Base-by-base conservation (phyloP, 306 rosid genomes). In the Abrus pulchellus region DNA sequence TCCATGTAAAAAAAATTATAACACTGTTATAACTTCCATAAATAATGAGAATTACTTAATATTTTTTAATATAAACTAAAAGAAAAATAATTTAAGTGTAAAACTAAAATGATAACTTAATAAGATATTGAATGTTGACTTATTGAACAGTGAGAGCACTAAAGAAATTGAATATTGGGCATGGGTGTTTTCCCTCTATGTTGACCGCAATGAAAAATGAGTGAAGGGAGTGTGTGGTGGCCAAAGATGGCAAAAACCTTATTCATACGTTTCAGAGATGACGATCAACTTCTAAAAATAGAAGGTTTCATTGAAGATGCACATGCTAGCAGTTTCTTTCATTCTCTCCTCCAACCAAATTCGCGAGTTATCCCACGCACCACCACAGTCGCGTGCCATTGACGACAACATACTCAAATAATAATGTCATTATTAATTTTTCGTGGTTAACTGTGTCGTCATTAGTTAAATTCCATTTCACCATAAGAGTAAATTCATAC, bases 401-500 rank as follows among this genome's bases (percentile, higher is more conserved):
- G 53, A 66, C 53, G 50, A 59, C 53, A 83, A 60, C 7, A 36
- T 49, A 12, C 27, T 52, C 3, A 1, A 36, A 62, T 34, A 1
- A 0, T 65, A 43, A 20, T 44, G 43, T 9, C 36, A 34, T 36
- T 63, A 5, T 33, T 28, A 0, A 1, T 55, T 78, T 68, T 80
- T 4, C 20, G 8, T 63, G 9, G 47, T 9, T 6, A 53, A 54
- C 9, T 14, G 13, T 57, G 36, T 56, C 45, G 61, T 38, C 47
- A 67, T 38, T 57, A n/a, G 47, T 32, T 67, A 68, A 56, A 74
- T 74, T 32, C 57, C 55, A 67, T 5, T 41, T 11, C 73, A 62
- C 63, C 63, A 55, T 33, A 28, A 40, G 67, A 71, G 68, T 83
- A 90, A 91, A 91, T 90, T 90, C 83, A 67, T 79, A 80, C 74